Percentiles rank a stretch among this genome's conserved stretches.
Evolutionary conservation across 495 filamentous ascomycete genomes (phyloP).

Genomic region (Melanomma pulvis-pyrius): DNA sequence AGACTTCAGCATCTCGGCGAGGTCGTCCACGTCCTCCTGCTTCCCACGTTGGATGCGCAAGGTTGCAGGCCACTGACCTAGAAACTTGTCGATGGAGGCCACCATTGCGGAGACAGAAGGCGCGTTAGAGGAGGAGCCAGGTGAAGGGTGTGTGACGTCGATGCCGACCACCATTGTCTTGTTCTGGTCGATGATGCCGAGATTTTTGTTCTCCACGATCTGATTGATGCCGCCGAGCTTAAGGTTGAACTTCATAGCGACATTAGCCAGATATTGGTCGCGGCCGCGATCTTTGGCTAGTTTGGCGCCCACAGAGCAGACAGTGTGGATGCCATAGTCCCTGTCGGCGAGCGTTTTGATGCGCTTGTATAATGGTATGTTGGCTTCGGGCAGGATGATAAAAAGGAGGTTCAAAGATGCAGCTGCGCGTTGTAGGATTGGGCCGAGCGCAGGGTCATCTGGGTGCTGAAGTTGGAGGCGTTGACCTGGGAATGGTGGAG

Average conservation of each 20-base stretch:
- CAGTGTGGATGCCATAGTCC: slow-evolving; percentile 63
- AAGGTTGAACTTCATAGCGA: slow-evolving; percentile 82
- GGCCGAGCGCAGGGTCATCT: slow-evolving; percentile 21
- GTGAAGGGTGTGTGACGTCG: slow-evolving; percentile 86
- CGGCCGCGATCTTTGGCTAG: slow-evolving; percentile 46
- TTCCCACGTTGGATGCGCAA: slow-evolving; percentile 57
- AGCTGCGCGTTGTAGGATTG: slow-evolving; percentile 19
- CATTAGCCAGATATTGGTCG: slow-evolving; percentile 67
- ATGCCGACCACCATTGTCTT: slow-evolving; percentile 84
- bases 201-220: slow-evolving; percentile 52
- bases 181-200: slow-evolving; percentile 52
- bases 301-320: slow-evolving; percentile 60
- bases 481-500: slow-evolving; percentile 15
- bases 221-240: slow-evolving; percentile 84
- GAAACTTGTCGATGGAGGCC: slow-evolving; percentile 62
- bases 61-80: slow-evolving; percentile 71
- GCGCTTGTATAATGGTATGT: slow-evolving; percentile 60
- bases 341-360: slow-evolving; percentile 71
- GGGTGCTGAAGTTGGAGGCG: slow-evolving; percentile 1
- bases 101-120: slow-evolving; percentile 78
- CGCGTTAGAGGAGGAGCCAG: slow-evolving; percentile 58
- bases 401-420: slow-evolving; percentile 55
- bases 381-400: slow-evolving; percentile 58
- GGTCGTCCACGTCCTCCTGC: slow-evolving; percentile 60
- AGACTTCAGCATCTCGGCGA: slow-evolving; percentile 58